phyloP scores from a whole-genome alignment of 139 green algal genomes.

The Chlorella ohadii region DNA sequence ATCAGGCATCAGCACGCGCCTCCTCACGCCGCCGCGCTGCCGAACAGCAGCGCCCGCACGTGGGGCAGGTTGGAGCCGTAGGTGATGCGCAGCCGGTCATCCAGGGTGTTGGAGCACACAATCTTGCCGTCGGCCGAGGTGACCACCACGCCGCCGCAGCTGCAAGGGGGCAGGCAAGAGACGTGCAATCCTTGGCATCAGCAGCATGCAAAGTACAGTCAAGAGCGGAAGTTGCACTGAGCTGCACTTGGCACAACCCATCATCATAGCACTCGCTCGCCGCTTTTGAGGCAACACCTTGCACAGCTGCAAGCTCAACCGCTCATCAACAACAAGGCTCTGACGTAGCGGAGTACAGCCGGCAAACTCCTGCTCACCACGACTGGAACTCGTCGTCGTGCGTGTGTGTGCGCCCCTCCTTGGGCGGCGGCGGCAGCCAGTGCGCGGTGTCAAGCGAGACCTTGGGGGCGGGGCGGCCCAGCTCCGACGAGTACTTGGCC shows the following conservation, averaged over 20 bases:
- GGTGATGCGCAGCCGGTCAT: constrained; percentile 87
- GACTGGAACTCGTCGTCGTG: constrained; percentile 60
- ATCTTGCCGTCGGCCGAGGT: constrained; percentile 87
- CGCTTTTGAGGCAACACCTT: too few relatives aligned
- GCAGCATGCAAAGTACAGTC: too few relatives aligned
- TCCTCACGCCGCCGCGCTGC: neutral
- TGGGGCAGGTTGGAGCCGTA: constrained; percentile 81
- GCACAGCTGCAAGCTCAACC: too few relatives aligned
- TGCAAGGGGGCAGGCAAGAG: neutral
- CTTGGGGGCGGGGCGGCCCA: constrained; percentile 56
- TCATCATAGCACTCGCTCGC: neutral
- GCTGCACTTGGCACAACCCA: neutral
- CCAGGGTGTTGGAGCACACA: constrained; percentile 94
- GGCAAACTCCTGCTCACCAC: constrained; percentile 67
- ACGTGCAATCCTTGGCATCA: too few relatives aligned
- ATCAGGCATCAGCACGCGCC: too few relatives aligned
- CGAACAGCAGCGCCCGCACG: constrained; percentile 82
- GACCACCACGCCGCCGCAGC: constrained; percentile 90
- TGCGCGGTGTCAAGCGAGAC: constrained; percentile 73
- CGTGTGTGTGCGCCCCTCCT: constrained; percentile 34
- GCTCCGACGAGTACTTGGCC: constrained; percentile 47
- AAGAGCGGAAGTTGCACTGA: neutral
- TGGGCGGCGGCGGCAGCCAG: constrained; percentile 76
- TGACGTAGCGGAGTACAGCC: too few relatives aligned
- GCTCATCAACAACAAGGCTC: too few relatives aligned